Percentiles rank a stretch among this genome's conserved stretches.
Evolutionary conservation across 129 eudicot species (phyloP).

Genomic region (Lactuca saligna): DNA sequence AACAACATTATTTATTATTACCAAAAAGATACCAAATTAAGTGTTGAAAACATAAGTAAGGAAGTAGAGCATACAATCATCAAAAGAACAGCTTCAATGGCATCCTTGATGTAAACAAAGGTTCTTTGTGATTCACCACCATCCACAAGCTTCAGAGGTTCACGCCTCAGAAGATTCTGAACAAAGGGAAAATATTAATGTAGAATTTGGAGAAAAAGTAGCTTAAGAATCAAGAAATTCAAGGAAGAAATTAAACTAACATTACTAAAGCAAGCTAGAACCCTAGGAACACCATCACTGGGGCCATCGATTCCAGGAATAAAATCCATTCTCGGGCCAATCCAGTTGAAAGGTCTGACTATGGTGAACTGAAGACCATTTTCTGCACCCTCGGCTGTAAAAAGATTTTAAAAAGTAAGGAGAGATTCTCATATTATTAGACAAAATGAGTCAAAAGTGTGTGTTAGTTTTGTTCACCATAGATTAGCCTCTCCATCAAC

Average conservation of each 20-base stretch:
- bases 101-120: conserved; percentile 91
- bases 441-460: neutral
- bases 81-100: conserved; percentile 92
- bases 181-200: neutral
- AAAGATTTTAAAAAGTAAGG: conserved; percentile 5
- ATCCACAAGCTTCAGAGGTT: conserved; percentile 96
- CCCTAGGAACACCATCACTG: conserved; percentile 97
- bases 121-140: conserved; percentile 98
- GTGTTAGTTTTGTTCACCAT: conserved; percentile 49
- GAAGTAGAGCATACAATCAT: conserved; percentile 69
- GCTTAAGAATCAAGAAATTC: neutral
- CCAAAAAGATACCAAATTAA: neutral
- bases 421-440: conserved; percentile 6
- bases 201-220: neutral
- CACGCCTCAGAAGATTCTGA: conserved; percentile 85
- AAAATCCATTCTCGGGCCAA: conserved; percentile 99
- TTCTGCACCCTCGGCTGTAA: conserved; percentile 95
- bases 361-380: conserved; percentile 90
- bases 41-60: neutral
- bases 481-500: conserved; percentile 89
- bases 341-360: conserved; percentile 97
- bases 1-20: conserved; percentile 2
- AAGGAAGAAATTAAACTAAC: conserved; percentile 38
- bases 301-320: conserved; percentile 99
- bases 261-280: conserved; percentile 95